Conservation (phyloP, 2,329 filamentous ascomycete genomes). For the Paecilomyces sp. region DNA sequence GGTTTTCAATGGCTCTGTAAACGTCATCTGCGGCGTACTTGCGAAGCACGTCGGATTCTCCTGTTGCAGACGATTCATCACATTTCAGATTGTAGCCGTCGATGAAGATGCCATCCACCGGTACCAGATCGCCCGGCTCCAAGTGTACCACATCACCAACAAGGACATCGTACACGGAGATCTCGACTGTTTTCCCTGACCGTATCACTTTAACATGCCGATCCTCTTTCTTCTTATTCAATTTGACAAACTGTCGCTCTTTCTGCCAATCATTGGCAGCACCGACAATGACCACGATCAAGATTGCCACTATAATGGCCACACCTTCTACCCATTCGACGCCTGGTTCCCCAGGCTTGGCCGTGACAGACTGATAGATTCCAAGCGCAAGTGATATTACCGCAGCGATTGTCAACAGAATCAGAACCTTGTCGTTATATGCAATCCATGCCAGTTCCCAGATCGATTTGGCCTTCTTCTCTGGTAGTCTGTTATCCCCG, state of each 20-base stretch:
- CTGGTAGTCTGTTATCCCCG: slow-evolving; percentile 61
- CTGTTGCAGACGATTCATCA: slow-evolving; percentile 69
- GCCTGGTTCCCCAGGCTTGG: slow-evolving; percentile 44
- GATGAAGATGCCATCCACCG: slow-evolving; percentile 65
- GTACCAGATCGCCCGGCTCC: slow-evolving; percentile 66
- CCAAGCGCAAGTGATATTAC: slow-evolving; percentile 68
- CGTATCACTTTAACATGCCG: slow-evolving; percentile 66
- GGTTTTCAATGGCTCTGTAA: slow-evolving; percentile 54
- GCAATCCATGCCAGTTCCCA: slow-evolving; percentile 69
- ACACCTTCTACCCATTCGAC: slow-evolving; percentile 80
- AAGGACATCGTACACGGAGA: slow-evolving; percentile 63
- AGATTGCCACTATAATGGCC: slow-evolving; percentile 68
- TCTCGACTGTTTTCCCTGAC: slow-evolving; percentile 63
- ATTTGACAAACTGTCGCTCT: slow-evolving; percentile 70
- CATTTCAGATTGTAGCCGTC: slow-evolving; percentile 60
- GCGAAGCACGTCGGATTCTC: slow-evolving; percentile 65
- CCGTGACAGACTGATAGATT: slow-evolving; percentile 63
- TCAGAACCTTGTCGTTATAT: slow-evolving; percentile 74
- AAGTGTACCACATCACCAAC: slow-evolving; percentile 68
- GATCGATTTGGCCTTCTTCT: slow-evolving; percentile 62
- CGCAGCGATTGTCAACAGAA: slow-evolving; percentile 63
- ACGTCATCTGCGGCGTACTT: slow-evolving; percentile 61
- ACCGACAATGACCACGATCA: slow-evolving; percentile 68
- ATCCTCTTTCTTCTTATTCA: slow-evolving; percentile 74
- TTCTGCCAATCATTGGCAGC: slow-evolving; percentile 80